Evolutionary conservation across 257 asterid genomes (phyloP).

Genomic region (Eustoma russellianum): DNA sequence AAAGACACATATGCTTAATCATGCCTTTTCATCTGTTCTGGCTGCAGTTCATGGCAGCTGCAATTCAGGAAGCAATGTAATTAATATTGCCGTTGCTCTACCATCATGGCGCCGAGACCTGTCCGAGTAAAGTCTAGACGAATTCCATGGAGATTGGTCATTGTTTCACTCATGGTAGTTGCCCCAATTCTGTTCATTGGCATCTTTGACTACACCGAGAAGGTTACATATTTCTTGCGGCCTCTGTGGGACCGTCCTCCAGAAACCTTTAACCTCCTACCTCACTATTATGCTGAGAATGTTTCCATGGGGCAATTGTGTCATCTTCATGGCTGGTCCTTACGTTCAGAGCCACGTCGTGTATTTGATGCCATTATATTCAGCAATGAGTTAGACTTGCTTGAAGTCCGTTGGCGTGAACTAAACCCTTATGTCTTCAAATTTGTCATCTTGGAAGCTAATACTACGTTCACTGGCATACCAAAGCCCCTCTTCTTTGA

Average conservation of each 20-base stretch:
- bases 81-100: constrained; percentile 14
- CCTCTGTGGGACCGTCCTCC: constrained; percentile 97
- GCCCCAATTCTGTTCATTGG: constrained; percentile 31
- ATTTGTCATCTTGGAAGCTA: constrained; percentile 77
- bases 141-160: constrained; percentile 22
- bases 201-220: constrained; percentile 31
- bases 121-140: constrained; percentile 34
- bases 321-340: constrained; percentile 77
- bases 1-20: neutral
- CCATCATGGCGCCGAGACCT: constrained; percentile 50
- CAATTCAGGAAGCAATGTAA: constrained; percentile 23
- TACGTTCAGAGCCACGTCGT: constrained; percentile 65
- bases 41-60: constrained; percentile 31
- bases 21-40: neutral
- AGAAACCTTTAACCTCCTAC: constrained; percentile 40
- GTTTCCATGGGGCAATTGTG: constrained; percentile 75
- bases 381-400: constrained; percentile 83
- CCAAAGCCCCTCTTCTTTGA: constrained; percentile 65
- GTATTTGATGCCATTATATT: constrained; percentile 76
- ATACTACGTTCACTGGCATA: constrained; percentile 91
- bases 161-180: constrained; percentile 35
- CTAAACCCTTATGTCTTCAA: constrained; percentile 58
- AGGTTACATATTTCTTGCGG: constrained; percentile 73
- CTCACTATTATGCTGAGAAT: constrained; percentile 87
- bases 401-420: constrained; percentile 85